Percentiles rank a stretch among this genome's conserved stretches.
These are phyloP conservation scores for Phytophthora quininea DNA, from an alignment of 352 stramenopile genomes.

Conservation along the genomic window DNA sequence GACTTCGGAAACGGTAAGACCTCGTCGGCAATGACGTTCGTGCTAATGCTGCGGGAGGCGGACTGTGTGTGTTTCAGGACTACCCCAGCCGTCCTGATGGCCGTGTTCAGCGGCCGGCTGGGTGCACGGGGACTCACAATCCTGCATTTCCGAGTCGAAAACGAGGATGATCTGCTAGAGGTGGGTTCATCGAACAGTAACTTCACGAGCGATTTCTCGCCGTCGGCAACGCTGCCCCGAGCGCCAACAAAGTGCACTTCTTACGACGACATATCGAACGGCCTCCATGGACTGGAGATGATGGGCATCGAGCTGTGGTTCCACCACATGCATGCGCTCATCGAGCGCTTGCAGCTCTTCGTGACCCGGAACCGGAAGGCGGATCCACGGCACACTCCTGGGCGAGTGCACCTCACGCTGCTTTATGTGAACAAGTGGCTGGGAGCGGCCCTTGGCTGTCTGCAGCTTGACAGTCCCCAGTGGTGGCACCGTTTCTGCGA, in stretches of 20 bases:
- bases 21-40: not conserved
- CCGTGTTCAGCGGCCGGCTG: conserved; percentile 6
- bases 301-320: not conserved
- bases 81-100: conserved; percentile 1
- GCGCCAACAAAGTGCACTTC: not conserved
- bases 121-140: not conserved
- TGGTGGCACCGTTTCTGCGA: not conserved
- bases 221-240: not conserved
- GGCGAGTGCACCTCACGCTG: not conserved
- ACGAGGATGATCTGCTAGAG: not conserved
- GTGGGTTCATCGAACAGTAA: not conserved
- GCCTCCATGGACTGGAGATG: not conserved
- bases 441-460: not conserved
- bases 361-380: not conserved
- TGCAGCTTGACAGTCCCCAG: not conserved
- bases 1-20: conserved; percentile 1
- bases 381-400: not conserved
- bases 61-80: not conserved
- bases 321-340: not conserved
- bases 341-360: not conserved
- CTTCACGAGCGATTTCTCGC: not conserved
- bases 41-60: conserved; percentile 3
- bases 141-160: not conserved
- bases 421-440: not conserved
- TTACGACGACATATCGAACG: not conserved